These are phyloP conservation scores for Fusarium stilboides DNA, from an alignment of 2,329 filamentous ascomycete species.

Conservation along the genomic window DNA sequence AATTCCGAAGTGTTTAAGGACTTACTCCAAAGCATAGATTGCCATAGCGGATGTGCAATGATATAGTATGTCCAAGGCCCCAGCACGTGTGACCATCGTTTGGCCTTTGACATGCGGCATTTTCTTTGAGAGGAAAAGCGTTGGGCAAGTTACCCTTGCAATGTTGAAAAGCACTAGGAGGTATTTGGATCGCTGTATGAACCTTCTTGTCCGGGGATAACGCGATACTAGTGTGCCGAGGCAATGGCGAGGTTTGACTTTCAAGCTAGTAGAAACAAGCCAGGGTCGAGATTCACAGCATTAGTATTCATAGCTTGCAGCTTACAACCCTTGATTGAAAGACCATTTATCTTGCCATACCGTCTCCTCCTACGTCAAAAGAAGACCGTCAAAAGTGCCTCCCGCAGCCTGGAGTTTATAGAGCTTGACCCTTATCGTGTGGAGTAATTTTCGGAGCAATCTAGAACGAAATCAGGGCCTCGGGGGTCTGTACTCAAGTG, in stretches of 20 bases:
- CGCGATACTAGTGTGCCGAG: conserved; percentile 1
- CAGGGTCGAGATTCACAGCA: neutral
- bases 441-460: conserved; percentile 3
- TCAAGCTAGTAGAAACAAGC: neutral
- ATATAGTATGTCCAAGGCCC: neutral
- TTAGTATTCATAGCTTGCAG: neutral
- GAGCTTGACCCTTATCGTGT: neutral
- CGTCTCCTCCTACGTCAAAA: neutral
- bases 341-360: neutral
- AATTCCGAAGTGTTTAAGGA: neutral
- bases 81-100: too few species aligned
- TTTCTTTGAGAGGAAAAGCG: neutral
- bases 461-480: neutral
- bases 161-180: neutral
- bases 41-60: neutral
- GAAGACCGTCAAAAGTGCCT: neutral
- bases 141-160: neutral
- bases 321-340: neutral
- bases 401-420: neutral
- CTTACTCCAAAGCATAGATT: neutral
- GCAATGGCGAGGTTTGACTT: neutral
- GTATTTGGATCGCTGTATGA: neutral
- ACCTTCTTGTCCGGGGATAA: conserved; percentile 6
- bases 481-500: too few species aligned
- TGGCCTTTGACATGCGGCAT: neutral